Conservation (phyloP, 176 grass and related monocot genomes). For the Oryza nivara region DNA sequence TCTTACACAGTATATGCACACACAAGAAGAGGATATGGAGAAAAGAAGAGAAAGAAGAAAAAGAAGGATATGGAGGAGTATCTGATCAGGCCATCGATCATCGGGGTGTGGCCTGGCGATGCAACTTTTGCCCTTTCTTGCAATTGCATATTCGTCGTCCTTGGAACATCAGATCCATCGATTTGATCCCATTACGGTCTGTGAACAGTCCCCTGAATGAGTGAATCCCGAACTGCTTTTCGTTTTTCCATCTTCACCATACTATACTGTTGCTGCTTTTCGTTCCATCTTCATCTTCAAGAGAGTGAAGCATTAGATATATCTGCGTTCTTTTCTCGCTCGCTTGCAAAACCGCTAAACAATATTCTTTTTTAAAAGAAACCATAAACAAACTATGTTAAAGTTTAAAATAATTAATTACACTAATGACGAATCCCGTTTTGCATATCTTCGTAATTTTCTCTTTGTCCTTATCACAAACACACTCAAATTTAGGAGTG, state of each 20-base stretch:
- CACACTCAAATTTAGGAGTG: too few relatives aligned
- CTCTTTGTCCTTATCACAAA: too few relatives aligned
- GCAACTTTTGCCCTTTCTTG: not conserved
- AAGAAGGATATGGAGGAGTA: not conserved
- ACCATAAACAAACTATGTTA: too few relatives aligned
- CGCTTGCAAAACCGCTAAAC: too few relatives aligned
- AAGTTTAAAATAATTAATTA: too few relatives aligned
- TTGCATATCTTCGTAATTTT: too few relatives aligned
- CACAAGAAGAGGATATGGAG: not conserved
- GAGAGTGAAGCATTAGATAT: too few relatives aligned
- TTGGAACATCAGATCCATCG: not conserved
- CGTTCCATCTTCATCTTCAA: not conserved
- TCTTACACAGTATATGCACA: too few relatives aligned
- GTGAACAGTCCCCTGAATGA: not conserved
- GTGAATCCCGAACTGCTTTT: not conserved
- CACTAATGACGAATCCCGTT: too few relatives aligned
- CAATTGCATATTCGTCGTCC: not conserved
- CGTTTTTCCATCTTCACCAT: not conserved
- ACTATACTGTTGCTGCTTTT: not conserved
- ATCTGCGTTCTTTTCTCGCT: too few relatives aligned
- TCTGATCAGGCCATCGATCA: not conserved
- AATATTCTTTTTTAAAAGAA: too few relatives aligned
- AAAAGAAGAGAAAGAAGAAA: not conserved
- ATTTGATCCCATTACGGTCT: not conserved
- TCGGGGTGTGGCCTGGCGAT: not conserved